These are phyloP conservation scores for Boletus tomentosulus DNA, from an alignment of 768 basidiomycete genomes.

Conservation along the genomic window DNA sequence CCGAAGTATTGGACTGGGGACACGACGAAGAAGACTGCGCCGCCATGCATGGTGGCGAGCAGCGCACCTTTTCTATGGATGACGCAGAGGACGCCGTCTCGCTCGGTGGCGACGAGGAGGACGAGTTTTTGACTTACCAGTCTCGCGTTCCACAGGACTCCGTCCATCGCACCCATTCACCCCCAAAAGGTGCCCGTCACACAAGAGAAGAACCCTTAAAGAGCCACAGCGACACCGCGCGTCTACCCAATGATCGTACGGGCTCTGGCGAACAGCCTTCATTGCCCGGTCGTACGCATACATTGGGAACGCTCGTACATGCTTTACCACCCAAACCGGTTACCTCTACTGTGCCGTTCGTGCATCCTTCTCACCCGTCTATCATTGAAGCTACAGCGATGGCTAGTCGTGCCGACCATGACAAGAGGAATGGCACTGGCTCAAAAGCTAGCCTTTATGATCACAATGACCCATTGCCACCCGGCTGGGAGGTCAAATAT, in stretches of 20 bases:
- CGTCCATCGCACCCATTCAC: constrained; percentile 11
- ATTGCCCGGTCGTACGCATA: constrained; percentile 19
- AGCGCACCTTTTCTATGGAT: constrained; percentile 28
- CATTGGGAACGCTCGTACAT: constrained; percentile 49
- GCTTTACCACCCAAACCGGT: constrained; percentile 67
- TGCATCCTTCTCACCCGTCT: constrained; percentile 53
- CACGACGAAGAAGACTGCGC: constrained; percentile 44
- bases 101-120: constrained; percentile 69
- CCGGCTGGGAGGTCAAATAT: constrained; percentile 57
- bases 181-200: constrained; percentile 15
- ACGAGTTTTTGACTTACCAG: constrained; percentile 49
- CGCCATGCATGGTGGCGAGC: constrained; percentile 41
- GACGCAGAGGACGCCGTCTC: constrained; percentile 64
- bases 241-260: constrained; percentile 5
- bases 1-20: constrained; percentile 69
- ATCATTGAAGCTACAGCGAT: constrained; percentile 61
- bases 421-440: constrained; percentile 38
- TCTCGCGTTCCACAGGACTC: constrained; percentile 31
- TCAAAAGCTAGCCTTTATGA: constrained; percentile 26
- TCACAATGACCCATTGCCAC: constrained; percentile 40
- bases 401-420: constrained; percentile 43
- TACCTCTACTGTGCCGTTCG: constrained; percentile 45
- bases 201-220: constrained; percentile 12
- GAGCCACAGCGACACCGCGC: constrained; percentile 2
- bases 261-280: constrained; percentile 20